Evolutionary conservation across 805 yeast genomes (phyloP).

Genomic region (Candida sithepensis): DNA sequence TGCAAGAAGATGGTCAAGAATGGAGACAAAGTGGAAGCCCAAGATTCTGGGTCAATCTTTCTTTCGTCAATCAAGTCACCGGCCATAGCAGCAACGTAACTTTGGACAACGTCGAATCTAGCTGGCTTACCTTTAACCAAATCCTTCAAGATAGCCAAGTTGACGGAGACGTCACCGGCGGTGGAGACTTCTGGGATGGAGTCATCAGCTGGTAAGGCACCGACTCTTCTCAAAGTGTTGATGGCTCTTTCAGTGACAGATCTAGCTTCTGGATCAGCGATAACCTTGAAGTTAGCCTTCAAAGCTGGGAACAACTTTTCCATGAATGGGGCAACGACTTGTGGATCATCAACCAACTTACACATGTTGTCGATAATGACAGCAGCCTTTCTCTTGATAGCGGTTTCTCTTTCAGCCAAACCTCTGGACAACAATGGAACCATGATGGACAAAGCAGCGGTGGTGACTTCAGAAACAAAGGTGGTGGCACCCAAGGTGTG

Average conservation of each 20-base stretch:
- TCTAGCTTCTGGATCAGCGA: constrained; percentile 99
- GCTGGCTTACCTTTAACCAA: constrained; percentile 65
- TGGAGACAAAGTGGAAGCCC: constrained; percentile 87
- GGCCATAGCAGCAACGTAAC: constrained; percentile 91
- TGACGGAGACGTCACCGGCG: constrained; percentile 95
- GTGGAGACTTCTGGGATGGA: constrained; percentile 94
- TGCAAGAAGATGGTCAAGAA: constrained; percentile 95
- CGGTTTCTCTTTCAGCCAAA: constrained; percentile 99
- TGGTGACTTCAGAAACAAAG: constrained; percentile 98
- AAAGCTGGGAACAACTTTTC: constrained; percentile 92
- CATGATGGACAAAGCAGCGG: constrained; percentile 99
- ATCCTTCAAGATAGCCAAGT: constrained; percentile 74
- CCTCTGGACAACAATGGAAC: constrained; percentile 98
- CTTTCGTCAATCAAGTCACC: constrained; percentile 99
- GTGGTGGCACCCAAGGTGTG: constrained; percentile 99
- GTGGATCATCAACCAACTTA: constrained; percentile 99
- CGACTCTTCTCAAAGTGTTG: constrained; percentile 97
- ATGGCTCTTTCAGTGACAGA: constrained; percentile 96
- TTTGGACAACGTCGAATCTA: constrained; percentile 75
- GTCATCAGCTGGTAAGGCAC: constrained; percentile 90
- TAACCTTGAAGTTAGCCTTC: constrained; percentile 88
- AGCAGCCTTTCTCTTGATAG: constrained; percentile 99
- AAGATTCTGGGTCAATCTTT: constrained; percentile 84
- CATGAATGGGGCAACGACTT: constrained; percentile 99
- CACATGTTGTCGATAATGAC: constrained; percentile 99